Percentiles rank a stretch among this genome's conserved stretches.
These are phyloP conservation scores for Rhizophagus prolifer DNA, from an alignment of 192 early-diverging fungal genomes.

Conservation along the genomic window DNA sequence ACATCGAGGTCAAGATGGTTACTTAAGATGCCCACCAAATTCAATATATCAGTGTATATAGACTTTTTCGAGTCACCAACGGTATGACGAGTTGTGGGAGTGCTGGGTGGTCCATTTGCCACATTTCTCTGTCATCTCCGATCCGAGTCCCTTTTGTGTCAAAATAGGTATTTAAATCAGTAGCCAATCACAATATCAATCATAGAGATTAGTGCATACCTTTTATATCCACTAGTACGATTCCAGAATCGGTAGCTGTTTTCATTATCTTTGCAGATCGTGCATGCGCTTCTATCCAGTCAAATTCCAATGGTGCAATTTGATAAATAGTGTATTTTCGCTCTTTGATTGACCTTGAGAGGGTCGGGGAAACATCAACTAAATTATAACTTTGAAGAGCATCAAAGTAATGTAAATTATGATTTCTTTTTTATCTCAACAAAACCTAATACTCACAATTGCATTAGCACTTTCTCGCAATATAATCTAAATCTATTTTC, in stretches of 20 bases:
- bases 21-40: constrained; percentile 20
- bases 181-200: no score
- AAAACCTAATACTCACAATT: constrained; percentile 23
- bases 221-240: constrained; percentile 11
- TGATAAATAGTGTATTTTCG: no score
- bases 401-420: neutral
- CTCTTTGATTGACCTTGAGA: neutral
- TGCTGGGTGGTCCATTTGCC: constrained; percentile 31
- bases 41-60: constrained; percentile 24
- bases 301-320: no score
- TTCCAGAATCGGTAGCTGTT: constrained; percentile 15
- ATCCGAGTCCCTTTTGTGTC: no score
- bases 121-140: no score
- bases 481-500: constrained; percentile 25
- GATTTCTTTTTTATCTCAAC: neutral
- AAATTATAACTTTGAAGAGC: constrained; percentile 15
- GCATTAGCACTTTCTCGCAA: constrained; percentile 28
- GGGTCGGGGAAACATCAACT: constrained; percentile 10
- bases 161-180: no score
- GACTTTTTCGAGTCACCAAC: constrained; percentile 25
- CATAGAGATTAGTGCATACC: no score
- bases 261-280: constrained; percentile 19
- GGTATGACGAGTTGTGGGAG: no score
- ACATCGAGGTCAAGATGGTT: constrained; percentile 29
- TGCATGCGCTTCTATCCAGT: constrained; percentile 27